Conservation (phyloP, 2,329 filamentous ascomycete genomes). For the Tolypocladium sp. region DNA sequence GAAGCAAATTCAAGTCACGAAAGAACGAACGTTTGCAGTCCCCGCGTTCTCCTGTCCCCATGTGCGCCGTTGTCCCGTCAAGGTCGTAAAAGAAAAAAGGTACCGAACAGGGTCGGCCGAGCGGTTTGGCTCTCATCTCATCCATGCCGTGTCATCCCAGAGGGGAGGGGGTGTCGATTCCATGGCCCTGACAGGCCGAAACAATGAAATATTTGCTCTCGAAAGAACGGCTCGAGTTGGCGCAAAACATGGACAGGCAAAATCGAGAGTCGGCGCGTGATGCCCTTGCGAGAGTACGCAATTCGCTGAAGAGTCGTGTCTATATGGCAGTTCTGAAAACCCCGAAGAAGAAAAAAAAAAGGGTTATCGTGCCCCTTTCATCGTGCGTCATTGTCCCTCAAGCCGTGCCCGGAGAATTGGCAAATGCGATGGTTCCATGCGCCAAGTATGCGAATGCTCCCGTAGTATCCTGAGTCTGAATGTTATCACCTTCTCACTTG, state of each 20-base stretch:
- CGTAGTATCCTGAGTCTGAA: conserved; percentile 2
- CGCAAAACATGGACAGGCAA: conserved; percentile 3
- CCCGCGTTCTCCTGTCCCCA: neutral
- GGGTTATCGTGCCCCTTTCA: conserved; percentile 10
- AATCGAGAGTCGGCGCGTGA: conserved; percentile 1
- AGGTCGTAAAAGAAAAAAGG: conserved; percentile 2
- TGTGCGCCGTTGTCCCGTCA: neutral
- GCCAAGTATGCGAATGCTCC: conserved; percentile 21
- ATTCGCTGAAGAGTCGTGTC: conserved; percentile 20
- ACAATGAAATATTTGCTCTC: conserved; percentile 1
- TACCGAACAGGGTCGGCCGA: neutral
- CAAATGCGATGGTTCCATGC: conserved; percentile 16
- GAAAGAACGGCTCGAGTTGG: neutral
- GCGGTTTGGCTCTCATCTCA: neutral
- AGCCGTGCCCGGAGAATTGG: conserved; percentile 11
- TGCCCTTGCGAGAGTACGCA: conserved; percentile 5
- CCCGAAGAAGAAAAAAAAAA: neutral
- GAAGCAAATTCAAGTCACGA: neutral
- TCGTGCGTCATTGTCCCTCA: conserved; percentile 5
- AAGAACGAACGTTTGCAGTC: neutral
- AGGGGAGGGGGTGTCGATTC: neutral
- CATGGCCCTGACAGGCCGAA: neutral
- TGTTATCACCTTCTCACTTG: neutral
- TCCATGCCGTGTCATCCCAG: neutral
- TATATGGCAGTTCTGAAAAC: conserved; percentile 14